These are phyloP conservation scores for Debaryomyces hansenii DNA, from an alignment of 805 yeast genomes.

Conservation along the genomic window DNA sequence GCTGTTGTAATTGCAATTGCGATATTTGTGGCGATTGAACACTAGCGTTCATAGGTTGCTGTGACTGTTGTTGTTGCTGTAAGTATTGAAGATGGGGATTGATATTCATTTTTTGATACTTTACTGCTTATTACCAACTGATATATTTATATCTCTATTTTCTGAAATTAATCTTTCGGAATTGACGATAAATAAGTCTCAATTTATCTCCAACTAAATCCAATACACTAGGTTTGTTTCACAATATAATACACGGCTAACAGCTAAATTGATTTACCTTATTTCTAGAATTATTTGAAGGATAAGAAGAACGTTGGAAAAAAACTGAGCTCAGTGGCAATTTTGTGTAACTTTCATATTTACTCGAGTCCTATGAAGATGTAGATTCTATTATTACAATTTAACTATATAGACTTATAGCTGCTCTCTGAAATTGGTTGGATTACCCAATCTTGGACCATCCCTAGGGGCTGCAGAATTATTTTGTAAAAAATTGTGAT, in stretches of 20 bases:
- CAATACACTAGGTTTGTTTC: neutral
- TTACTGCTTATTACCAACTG: slow-evolving; percentile 1
- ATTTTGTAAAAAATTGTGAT: slow-evolving; percentile 57
- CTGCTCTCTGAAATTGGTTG: slow-evolving; percentile 27
- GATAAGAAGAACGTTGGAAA: neutral
- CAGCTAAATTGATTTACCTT: no score
- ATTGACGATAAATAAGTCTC: neutral
- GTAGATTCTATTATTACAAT: neutral
- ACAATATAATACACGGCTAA: neutral
- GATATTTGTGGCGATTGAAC: slow-evolving; percentile 37
- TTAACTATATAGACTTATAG: slow-evolving; percentile 10
- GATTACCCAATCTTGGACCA: neutral
- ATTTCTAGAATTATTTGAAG: neutral
- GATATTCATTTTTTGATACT: slow-evolving; percentile 29
- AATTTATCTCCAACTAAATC: neutral
- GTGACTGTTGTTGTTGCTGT: slow-evolving; percentile 35
- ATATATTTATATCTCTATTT: neutral
- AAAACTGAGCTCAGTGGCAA: neutral
- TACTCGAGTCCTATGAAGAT: neutral
- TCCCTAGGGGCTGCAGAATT: slow-evolving; percentile 13
- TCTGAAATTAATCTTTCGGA: neutral
- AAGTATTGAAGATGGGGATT: slow-evolving; percentile 45
- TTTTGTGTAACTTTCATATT: slow-evolving; percentile 1
- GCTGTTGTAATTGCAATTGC: slow-evolving; percentile 29
- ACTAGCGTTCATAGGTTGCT: slow-evolving; percentile 17